These are phyloP conservation scores for Pseudozyma sp. DNA, from an alignment of 1,284 basidiomycete genomes.

Conservation along the genomic window DNA sequence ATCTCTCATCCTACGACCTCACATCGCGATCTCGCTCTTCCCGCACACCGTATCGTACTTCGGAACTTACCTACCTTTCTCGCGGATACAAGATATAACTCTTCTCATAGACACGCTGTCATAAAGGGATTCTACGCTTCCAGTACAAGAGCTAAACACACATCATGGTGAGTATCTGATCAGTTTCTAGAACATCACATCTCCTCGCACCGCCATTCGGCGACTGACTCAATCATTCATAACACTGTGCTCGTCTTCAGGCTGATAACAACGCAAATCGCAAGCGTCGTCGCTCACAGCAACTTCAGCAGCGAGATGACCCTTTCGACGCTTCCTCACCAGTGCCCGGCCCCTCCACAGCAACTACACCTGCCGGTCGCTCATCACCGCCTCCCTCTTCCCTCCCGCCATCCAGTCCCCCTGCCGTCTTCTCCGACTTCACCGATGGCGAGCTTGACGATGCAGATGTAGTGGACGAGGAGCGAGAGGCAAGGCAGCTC, in stretches of 20 bases:
- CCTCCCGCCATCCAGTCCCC: slow-evolving; percentile 65
- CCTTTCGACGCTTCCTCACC: slow-evolving; percentile 51
- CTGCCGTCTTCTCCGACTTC: slow-evolving; percentile 62
- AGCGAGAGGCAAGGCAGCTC: slow-evolving; percentile 54
- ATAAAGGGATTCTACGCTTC: not conserved
- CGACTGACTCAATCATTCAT: slow-evolving; percentile 1
- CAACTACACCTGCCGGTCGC: slow-evolving; percentile 45
- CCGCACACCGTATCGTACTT: not conserved
- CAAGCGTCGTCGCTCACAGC: slow-evolving; percentile 57
- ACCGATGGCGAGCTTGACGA: slow-evolving; percentile 58
- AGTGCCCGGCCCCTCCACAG: slow-evolving; percentile 42
- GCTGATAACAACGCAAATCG: slow-evolving; percentile 42
- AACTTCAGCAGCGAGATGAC: slow-evolving; percentile 38
- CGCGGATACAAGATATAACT: not conserved
- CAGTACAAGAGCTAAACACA: not conserved
- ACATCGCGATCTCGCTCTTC: not conserved
- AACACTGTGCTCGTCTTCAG: slow-evolving; percentile 3
- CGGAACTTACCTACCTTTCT: no score
- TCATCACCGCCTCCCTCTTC: slow-evolving; percentile 62
- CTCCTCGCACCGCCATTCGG: not conserved
- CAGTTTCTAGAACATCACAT: not conserved
- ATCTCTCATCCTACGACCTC: not conserved
- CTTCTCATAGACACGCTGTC: not conserved
- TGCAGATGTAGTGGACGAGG: slow-evolving; percentile 62
- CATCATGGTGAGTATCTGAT: slow-evolving; percentile 4